Percentiles rank a stretch among this genome's conserved stretches.
Evolutionary conservation across 192 early-diverging fungal species (phyloP).

Genomic region (Chytriomyces confervae): DNA sequence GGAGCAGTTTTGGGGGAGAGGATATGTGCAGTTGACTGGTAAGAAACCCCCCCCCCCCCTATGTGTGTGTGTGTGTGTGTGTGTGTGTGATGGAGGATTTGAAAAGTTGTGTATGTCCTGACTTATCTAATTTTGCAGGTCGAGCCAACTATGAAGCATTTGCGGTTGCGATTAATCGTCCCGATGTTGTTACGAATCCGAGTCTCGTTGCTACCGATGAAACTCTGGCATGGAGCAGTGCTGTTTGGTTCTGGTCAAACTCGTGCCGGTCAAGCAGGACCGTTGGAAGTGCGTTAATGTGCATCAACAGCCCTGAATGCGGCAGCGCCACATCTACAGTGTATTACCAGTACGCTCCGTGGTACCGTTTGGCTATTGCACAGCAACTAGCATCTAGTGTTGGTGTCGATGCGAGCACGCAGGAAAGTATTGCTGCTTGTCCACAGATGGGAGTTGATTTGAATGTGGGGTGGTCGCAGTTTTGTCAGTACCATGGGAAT

Average conservation of each 20-base stretch:
- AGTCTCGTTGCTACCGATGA: conserved; percentile 16
- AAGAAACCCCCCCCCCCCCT: no score
- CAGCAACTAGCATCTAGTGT: neutral
- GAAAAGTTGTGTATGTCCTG: no score
- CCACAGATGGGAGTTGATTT: conserved; percentile 5
- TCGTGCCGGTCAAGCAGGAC: neutral
- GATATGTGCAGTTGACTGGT: conserved; percentile 15
- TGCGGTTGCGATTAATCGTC: conserved; percentile 8
- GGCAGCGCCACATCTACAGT: neutral
- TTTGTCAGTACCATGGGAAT: conserved; percentile 19
- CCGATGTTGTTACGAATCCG: conserved; percentile 10
- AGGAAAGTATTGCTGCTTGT: neutral
- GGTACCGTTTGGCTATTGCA: neutral
- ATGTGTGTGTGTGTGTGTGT: no score
- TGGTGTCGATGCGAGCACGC: neutral
- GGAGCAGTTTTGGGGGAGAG: conserved; percentile 5
- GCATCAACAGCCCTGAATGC: conserved; percentile 2
- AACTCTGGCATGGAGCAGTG: conserved; percentile 11
- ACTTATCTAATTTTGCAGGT: neutral
- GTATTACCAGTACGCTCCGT: conserved; percentile 6
- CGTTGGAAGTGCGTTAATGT: neutral
- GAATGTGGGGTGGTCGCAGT: conserved; percentile 1
- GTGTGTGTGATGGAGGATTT: no score
- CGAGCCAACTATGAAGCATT: neutral
- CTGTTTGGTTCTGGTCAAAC: conserved; percentile 24